These are phyloP conservation scores for Carex scoparia DNA, from an alignment of 176 grass and related monocot species.

Conservation along the genomic window DNA sequence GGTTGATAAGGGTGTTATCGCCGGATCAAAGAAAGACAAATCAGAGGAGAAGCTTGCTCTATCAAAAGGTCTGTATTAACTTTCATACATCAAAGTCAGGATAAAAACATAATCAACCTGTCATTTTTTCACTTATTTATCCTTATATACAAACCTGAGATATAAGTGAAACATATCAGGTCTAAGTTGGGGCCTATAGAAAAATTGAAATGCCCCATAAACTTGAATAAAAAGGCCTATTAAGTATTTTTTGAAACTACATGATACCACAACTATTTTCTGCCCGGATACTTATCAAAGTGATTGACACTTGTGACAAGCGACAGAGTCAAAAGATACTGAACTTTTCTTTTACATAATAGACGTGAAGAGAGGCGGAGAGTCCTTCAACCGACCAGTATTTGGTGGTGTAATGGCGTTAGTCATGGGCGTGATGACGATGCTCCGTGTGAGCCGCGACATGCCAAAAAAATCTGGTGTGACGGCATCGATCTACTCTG, in stretches of 20 bases:
- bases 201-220: background rate
- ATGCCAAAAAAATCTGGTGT: slow-evolving; percentile 47
- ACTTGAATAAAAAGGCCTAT: background rate
- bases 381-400: slow-evolving; percentile 48
- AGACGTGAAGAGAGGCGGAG: slow-evolving; percentile 44
- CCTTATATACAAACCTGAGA: background rate
- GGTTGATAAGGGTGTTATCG: slow-evolving; percentile 73
- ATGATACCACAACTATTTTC: background rate
- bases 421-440: slow-evolving; percentile 66
- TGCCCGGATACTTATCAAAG: background rate
- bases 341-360: background rate
- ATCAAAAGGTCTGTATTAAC: slow-evolving; percentile 57
- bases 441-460: slow-evolving; percentile 55
- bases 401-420: slow-evolving; percentile 63
- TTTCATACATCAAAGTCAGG: background rate
- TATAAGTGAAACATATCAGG: background rate
- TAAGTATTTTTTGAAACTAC: background rate
- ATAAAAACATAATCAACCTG: background rate
- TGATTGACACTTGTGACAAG: background rate
- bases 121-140: background rate
- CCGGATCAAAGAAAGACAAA: slow-evolving; percentile 48
- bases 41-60: slow-evolving; percentile 59
- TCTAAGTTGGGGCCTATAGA: background rate
- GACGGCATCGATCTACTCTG: slow-evolving; percentile 12
- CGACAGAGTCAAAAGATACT: background rate